These are phyloP conservation scores for Neofusicoccum sp. DNA, from an alignment of 2,329 filamentous ascomycete species.

Conservation along the genomic window DNA sequence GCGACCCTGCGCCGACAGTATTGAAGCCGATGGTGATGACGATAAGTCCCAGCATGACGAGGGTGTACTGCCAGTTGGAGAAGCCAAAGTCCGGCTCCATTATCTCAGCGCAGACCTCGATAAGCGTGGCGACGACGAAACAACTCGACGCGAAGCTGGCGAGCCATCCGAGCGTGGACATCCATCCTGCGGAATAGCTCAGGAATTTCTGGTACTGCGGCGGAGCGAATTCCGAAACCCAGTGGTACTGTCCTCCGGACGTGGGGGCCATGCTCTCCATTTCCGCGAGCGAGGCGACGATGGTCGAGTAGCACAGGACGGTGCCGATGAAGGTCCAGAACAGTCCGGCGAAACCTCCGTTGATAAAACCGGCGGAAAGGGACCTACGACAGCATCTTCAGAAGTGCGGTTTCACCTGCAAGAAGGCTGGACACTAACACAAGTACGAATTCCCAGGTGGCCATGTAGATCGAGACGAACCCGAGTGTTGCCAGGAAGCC, in stretches of 20 bases:
- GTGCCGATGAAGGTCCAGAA: conserved; percentile 22
- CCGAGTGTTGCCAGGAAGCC: conserved; percentile 52
- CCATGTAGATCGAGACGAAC: conserved; percentile 54
- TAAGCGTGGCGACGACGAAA: conserved; percentile 36
- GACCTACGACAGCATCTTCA: background rate
- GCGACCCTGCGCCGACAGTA: conserved; percentile 22
- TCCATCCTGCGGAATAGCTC: conserved; percentile 30
- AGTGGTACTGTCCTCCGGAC: conserved; percentile 20
- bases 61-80: conserved; percentile 29
- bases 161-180: conserved; percentile 37
- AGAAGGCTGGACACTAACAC: conserved; percentile 25
- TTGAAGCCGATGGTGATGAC: conserved; percentile 26
- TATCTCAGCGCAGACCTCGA: conserved; percentile 39
- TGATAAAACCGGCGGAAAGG: conserved; percentile 19
- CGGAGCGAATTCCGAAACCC: conserved; percentile 21
- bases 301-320: conserved; percentile 17
- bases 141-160: conserved; percentile 33
- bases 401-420: background rate
- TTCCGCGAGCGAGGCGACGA: conserved; percentile 21
- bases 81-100: conserved; percentile 24
- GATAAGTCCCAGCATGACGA: conserved; percentile 28
- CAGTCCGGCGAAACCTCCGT: conserved; percentile 21
- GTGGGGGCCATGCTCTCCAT: conserved; percentile 22
- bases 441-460: conserved; percentile 54
- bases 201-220: conserved; percentile 19